These are phyloP conservation scores for Wolfiporia cocos DNA, from an alignment of 1,284 basidiomycete genomes.

Conservation along the genomic window DNA sequence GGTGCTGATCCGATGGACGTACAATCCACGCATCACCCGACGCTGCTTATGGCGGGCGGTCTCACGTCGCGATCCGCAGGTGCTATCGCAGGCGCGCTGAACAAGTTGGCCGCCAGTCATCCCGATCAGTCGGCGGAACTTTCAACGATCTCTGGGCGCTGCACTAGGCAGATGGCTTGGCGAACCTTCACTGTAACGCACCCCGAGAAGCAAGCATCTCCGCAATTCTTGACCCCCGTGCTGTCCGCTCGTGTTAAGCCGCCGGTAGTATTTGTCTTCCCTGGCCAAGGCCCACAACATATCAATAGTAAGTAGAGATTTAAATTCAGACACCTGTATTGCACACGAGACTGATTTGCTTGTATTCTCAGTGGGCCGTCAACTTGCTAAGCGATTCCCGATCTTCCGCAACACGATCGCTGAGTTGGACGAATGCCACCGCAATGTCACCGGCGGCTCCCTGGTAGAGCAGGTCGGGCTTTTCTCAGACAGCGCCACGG, in stretches of 20 bases:
- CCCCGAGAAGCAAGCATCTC: constrained; percentile 24
- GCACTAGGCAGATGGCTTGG: constrained; percentile 30
- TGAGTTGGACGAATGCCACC: constrained; percentile 29
- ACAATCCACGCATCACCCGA: constrained; percentile 7
- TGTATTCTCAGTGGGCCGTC: constrained; percentile 30
- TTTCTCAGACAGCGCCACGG: constrained; percentile 15
- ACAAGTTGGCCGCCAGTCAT: neutral
- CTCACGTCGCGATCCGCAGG: constrained; percentile 26
- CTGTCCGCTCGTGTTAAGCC: constrained; percentile 19
- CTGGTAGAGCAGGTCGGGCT: constrained; percentile 27
- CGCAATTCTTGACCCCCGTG: constrained; percentile 24
- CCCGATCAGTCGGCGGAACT: constrained; percentile 4
- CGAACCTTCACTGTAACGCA: constrained; percentile 17
- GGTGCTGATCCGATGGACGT: neutral
- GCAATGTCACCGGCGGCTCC: constrained; percentile 25
- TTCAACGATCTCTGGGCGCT: constrained; percentile 18
- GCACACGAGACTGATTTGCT: neutral
- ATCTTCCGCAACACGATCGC: constrained; percentile 31
- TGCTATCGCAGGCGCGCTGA: constrained; percentile 3
- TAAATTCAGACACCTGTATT: constrained; percentile 26
- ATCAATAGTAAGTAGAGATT: constrained; percentile 25
- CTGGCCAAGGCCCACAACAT: constrained; percentile 8
- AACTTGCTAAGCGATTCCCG: constrained; percentile 28
- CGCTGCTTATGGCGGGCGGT: constrained; percentile 30
- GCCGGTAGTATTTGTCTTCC: constrained; percentile 25